A percentile compares a stretch with the other conserved stretches of the same genome.
Evolutionary conservation across 2,329 filamentous ascomycete species (phyloP).

Genomic region (Colletotrichum horii): DNA sequence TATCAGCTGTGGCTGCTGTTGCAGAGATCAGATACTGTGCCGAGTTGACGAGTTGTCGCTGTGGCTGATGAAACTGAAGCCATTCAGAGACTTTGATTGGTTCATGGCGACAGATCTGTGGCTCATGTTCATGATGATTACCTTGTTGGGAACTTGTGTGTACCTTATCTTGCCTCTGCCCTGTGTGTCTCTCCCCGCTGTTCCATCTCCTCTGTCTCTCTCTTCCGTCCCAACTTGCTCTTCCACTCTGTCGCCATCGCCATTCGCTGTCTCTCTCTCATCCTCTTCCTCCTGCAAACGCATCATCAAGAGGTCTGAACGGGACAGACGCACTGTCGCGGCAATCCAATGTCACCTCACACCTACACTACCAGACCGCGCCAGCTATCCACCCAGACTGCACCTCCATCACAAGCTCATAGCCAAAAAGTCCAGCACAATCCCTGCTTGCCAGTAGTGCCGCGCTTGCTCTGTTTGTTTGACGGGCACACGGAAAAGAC

Average conservation of each 20-base stretch:
- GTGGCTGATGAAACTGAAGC: background rate
- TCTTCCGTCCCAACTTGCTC: background rate
- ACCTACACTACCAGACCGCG: background rate
- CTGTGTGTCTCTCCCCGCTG: background rate
- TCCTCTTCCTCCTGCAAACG: background rate
- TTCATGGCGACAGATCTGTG: background rate
- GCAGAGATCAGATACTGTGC: background rate
- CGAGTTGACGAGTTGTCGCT: background rate
- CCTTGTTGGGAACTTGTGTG: background rate
- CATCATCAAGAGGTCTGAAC: background rate
- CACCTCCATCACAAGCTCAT: background rate
- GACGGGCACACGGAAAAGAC: background rate
- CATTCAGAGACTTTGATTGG: background rate
- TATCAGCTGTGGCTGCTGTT: background rate
- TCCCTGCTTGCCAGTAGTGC: background rate
- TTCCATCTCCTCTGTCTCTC: background rate
- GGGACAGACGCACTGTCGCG: background rate
- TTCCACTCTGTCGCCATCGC: background rate
- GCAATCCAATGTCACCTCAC: background rate
- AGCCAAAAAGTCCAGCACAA: background rate
- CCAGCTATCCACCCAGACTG: background rate
- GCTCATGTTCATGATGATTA: background rate
- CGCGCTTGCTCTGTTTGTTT: background rate
- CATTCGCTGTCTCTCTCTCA: background rate
- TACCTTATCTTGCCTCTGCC: background rate